These are phyloP conservation scores for Russula sp. DNA, from an alignment of 768 basidiomycete genomes.

Conservation along the genomic window DNA sequence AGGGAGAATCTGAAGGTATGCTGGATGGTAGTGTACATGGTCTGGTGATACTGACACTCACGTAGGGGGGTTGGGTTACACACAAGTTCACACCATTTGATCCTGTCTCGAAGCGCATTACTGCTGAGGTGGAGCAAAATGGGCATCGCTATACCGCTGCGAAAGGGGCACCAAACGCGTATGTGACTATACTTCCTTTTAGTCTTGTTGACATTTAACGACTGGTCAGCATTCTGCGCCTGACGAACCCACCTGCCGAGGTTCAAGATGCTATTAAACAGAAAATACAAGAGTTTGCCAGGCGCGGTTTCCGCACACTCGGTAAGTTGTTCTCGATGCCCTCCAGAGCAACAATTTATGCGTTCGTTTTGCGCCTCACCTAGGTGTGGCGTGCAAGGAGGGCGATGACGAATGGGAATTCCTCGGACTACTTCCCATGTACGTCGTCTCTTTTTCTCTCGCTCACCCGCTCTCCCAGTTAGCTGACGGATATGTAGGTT, in stretches of 20 bases:
- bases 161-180: conserved; percentile 44
- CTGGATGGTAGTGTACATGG: not conserved
- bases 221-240: conserved; percentile 35
- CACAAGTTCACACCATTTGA: conserved; percentile 44
- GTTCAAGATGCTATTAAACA: conserved; percentile 33
- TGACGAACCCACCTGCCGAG: conserved; percentile 32
- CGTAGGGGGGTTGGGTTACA: conserved; percentile 39
- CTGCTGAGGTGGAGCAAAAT: conserved; percentile 41
- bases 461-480: not conserved
- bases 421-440: conserved; percentile 35
- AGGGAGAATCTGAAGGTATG: conserved; percentile 31
- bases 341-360: not conserved
- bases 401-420: conserved; percentile 39
- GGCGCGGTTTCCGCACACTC: conserved; percentile 40
- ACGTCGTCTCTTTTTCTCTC: not conserved
- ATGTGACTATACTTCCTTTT: conserved; percentile 5
- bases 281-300: conserved; percentile 36
- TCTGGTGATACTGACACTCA: not conserved
- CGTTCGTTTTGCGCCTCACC: not conserved
- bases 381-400: conserved; percentile 41
- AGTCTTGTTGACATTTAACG: not conserved
- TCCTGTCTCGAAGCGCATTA: conserved; percentile 47
- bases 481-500: conserved; percentile 33
- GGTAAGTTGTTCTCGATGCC: conserved; percentile 20
- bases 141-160: conserved; percentile 39